Base-by-base conservation (phyloP, 257 asterid species). In the Nyctanthes arbortristis region DNA sequence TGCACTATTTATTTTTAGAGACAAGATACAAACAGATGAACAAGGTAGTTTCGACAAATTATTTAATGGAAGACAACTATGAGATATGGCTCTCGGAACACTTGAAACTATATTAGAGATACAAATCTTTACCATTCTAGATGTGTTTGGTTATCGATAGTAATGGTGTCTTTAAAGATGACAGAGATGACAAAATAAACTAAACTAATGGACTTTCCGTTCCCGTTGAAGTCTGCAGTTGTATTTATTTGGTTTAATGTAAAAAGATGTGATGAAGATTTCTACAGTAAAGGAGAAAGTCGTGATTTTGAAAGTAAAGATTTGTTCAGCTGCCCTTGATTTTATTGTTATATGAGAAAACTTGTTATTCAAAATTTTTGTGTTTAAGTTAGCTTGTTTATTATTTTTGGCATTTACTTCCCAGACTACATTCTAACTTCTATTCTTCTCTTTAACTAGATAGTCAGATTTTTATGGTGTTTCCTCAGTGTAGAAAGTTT, bases 381-480 rank as follows among this genome's bases (percentile, higher is more conserved):
- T 22, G 29, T 37, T 69, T 18, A 37, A 57, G 14, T 60, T 69
- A 30, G 73, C 60, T 40, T 30, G 49, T 39, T 11, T 16, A 69
- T 59, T 40, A 35, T 36, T 61, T 31, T 58, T 24, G 34, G 29
- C 24, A 18, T 39, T 65, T 43, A 7, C 24, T 33, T 55, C 39
- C 40, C 28, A 34, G 37, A 66, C 30, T 33, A 13, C 22, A 36
- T 25, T 52, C 16, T 20, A 52, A n/a, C n/a, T n/a, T n/a, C n/a
- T 6, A 5, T 24, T 24, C 22, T 52, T 22, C 29, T 22, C 11
- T 40, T 52, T 52, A n/a, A n/a, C n/a, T n/a, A n/a, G n/a, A n/a
- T n/a, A n/a, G n/a, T n/a, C n/a, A n/a, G n/a, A n/a, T n/a, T n/a
- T n/a, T n/a, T n/a, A n/a, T n/a, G n/a, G n/a, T n/a, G n/a, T n/a